These are phyloP conservation scores for Melaleuca alternifolia DNA, from an alignment of 345 rosid species.

Conservation along the genomic window DNA sequence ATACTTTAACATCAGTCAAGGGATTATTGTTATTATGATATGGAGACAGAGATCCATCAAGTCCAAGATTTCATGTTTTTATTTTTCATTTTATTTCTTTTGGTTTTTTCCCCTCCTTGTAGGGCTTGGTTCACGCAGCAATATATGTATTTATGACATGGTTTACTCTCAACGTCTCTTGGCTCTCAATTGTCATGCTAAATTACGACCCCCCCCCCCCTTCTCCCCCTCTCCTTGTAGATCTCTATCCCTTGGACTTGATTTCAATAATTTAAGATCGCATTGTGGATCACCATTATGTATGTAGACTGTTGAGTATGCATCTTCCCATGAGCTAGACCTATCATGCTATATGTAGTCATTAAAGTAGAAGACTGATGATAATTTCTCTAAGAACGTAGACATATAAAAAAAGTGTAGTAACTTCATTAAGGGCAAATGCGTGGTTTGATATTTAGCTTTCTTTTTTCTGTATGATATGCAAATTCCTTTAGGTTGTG, in stretches of 20 bases:
- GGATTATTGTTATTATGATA: neutral
- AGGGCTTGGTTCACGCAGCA: neutral
- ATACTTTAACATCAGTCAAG: neutral
- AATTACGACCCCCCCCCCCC: neutral
- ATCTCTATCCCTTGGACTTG: neutral
- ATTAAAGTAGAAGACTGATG: neutral
- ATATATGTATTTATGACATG: neutral
- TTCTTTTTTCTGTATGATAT: neutral
- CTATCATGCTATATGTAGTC: neutral
- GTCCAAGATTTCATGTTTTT: neutral
- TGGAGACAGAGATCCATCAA: neutral
- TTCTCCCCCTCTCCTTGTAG: neutral
- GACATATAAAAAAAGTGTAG: neutral
- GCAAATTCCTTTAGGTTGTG: neutral
- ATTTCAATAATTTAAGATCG: neutral
- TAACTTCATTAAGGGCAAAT: neutral
- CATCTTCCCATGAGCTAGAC: neutral
- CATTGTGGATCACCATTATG: neutral
- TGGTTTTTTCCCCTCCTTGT: neutral
- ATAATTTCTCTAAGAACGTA: neutral
- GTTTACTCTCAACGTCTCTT: neutral
- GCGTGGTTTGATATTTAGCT: neutral
- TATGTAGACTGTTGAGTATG: neutral
- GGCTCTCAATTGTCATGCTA: neutral
- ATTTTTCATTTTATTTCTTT: neutral